Evolutionary conservation across 768 basidiomycete species (phyloP), one percentile per base, ranked within the genome.

Genomic region (Gloeophyllum trabeum): DNA sequence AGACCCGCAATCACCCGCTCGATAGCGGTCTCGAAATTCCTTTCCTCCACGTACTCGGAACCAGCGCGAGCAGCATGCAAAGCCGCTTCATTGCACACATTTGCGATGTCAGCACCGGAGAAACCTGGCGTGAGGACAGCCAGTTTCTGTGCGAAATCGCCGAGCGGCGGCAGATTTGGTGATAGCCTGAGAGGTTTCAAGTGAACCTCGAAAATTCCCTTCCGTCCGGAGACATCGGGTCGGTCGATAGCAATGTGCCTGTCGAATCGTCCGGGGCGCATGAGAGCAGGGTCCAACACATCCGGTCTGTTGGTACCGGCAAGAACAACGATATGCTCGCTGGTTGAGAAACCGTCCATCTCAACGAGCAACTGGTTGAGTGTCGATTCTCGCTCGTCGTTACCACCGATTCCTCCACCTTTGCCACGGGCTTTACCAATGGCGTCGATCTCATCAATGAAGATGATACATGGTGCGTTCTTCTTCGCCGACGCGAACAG

Each of bases 341-440:
- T 78, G n/a, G 92, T 94, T 28, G 87, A 85, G 63, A 99, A 99
- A 21, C 96, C 96, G 59, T 99, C 96, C 96, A 99, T 98, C 66
- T 99, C 94, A 42, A 98, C 96, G 46, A 99, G 69, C 10, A 99
- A 72, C 61, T 99, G 94, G 59, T 98, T 98, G 45, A 99, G 75
- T 22, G 96, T 99, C 1, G 87, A 88, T 62, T 99, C 96, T 23
- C 96, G 80, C 61, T 99, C 96, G 57, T 98, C 94, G 62, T 98
- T 97, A 4, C 94, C 80, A 24, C 94, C 91, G 40, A 89, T 79
- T 48, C 75, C 78, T 20, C 84, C 76, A 19, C 73, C 69, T 56
- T 81, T 81, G 38, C 76, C 84, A 55, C 96, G 76, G 14, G 89
- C 73, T 65, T 97, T 98, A 43, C 96, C 96, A 52, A 99, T 98